phyloP scores from a whole-genome alignment of 768 basidiomycete species.

The Mycena amicta region DNA sequence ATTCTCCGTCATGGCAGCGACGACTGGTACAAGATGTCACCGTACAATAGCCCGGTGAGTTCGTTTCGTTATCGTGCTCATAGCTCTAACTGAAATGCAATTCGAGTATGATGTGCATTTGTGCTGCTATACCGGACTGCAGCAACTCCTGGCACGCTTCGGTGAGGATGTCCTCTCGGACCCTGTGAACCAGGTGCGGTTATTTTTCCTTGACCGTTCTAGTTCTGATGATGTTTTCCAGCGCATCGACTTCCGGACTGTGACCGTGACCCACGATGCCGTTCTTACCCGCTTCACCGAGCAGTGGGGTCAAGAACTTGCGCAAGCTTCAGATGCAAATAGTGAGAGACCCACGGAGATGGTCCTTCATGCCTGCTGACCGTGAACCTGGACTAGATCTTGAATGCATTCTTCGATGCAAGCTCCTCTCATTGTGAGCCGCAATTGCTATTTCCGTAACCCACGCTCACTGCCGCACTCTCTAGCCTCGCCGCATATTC shows the following conservation, averaged over 20 bases:
- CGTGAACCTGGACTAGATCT: slow-evolving; percentile 47
- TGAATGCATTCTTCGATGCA: slow-evolving; percentile 60
- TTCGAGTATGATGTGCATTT: slow-evolving; percentile 75
- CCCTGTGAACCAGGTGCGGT: slow-evolving; percentile 61
- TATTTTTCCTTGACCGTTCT: slow-evolving; percentile 33
- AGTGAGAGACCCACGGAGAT: slow-evolving; percentile 38
- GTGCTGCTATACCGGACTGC: slow-evolving; percentile 68
- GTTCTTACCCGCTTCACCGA: slow-evolving; percentile 59
- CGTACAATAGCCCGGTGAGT: slow-evolving; percentile 59
- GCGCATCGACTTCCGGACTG: slow-evolving; percentile 67
- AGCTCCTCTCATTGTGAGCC: slow-evolving; percentile 72
- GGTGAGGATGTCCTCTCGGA: slow-evolving; percentile 79
- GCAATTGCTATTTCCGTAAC: slow-evolving; percentile 4
- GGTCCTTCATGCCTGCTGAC: slow-evolving; percentile 2
- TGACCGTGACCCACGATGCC: slow-evolving; percentile 63
- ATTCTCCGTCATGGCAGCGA: slow-evolving; percentile 65
- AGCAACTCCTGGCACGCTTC: slow-evolving; percentile 72
- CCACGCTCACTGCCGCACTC: no score
- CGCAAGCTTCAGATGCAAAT: slow-evolving; percentile 57
- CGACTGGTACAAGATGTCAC: slow-evolving; percentile 76
- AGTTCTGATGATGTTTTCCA: slow-evolving; percentile 28
- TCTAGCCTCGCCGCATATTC: slow-evolving; percentile 69
- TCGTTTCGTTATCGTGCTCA: slow-evolving; percentile 4
- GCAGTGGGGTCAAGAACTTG: slow-evolving; percentile 65
- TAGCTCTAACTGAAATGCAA: background rate